These are phyloP conservation scores for Candida schatavii DNA, from an alignment of 805 yeast genomes.

Conservation along the genomic window DNA sequence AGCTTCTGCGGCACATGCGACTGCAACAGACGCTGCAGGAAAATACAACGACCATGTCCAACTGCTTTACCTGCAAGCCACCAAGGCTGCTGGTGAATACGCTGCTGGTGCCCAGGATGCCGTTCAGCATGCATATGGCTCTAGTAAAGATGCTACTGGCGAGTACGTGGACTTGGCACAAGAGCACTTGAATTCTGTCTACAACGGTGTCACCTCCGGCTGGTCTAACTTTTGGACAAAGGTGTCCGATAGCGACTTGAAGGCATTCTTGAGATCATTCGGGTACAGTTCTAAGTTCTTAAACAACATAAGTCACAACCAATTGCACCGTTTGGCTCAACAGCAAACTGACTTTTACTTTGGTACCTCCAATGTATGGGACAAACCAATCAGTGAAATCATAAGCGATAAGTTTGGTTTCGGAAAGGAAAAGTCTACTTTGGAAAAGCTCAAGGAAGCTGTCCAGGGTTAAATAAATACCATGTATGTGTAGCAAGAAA, in stretches of 20 bases:
- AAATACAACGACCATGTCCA: constrained; percentile 2
- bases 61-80: constrained; percentile 2
- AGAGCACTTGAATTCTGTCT: not conserved
- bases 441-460: constrained; percentile 4
- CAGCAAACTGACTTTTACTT: constrained; percentile 39
- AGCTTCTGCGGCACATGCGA: constrained; percentile 3
- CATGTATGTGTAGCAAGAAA: no score
- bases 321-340: constrained; percentile 37
- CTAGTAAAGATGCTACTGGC: not conserved
- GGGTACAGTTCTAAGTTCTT: constrained; percentile 32
- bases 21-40: constrained; percentile 3
- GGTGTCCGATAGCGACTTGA: constrained; percentile 38
- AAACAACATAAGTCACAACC: constrained; percentile 22
- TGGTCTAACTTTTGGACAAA: constrained; percentile 2
- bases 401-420: constrained; percentile 12
- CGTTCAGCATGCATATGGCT: constrained; percentile 9
- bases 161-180: not conserved
- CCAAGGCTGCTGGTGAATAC: constrained; percentile 2
- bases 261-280: constrained; percentile 37
- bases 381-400: constrained; percentile 11
- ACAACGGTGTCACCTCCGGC: not conserved
- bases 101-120: constrained; percentile 4
- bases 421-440: constrained; percentile 5
- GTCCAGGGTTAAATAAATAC: not conserved
- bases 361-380: constrained; percentile 14